Percentiles rank a stretch among this genome's conserved stretches.
phyloP scores from a whole-genome alignment of 768 basidiomycete species.

The Lactifluus rugatus region DNA sequence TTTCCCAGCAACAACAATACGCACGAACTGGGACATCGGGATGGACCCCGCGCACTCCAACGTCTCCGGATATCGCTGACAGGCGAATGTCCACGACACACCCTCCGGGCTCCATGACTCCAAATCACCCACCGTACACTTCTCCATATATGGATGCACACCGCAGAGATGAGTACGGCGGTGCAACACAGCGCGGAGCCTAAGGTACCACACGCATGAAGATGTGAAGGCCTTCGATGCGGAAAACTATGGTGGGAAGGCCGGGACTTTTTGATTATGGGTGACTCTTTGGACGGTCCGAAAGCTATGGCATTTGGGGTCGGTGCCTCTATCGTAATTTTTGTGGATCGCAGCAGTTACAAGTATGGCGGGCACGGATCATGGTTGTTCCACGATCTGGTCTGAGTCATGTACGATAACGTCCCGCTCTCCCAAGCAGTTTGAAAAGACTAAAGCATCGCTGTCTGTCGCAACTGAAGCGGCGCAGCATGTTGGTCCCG shows the following conservation, averaged over 20 bases:
- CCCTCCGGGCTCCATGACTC: background rate
- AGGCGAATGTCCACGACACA: slow-evolving; percentile 6
- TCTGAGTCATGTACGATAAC: slow-evolving; percentile 7
- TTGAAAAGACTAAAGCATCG: too few species aligned
- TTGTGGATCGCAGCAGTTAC: background rate
- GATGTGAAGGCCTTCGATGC: background rate
- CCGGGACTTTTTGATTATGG: background rate
- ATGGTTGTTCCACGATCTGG: slow-evolving; percentile 5
- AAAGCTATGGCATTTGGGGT: background rate
- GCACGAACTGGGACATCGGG: background rate
- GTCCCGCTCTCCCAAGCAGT: background rate
- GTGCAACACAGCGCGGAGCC: background rate
- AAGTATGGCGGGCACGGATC: background rate
- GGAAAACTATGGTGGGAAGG: background rate
- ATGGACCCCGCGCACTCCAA: slow-evolving; percentile 6
- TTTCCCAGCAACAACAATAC: background rate
- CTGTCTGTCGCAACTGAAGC: too few species aligned
- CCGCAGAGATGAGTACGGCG: slow-evolving; percentile 4
- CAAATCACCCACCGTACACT: slow-evolving; percentile 1
- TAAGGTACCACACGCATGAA: background rate
- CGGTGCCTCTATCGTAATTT: background rate
- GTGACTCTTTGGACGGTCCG: background rate
- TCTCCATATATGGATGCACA: slow-evolving; percentile 2
- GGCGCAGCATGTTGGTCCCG: too few species aligned
- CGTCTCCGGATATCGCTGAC: slow-evolving; percentile 1